Evolutionary conservation across 2,329 filamentous ascomycete species (phyloP), one percentile per base, ranked within the genome.

Genomic region (Verticillium isaacii): DNA sequence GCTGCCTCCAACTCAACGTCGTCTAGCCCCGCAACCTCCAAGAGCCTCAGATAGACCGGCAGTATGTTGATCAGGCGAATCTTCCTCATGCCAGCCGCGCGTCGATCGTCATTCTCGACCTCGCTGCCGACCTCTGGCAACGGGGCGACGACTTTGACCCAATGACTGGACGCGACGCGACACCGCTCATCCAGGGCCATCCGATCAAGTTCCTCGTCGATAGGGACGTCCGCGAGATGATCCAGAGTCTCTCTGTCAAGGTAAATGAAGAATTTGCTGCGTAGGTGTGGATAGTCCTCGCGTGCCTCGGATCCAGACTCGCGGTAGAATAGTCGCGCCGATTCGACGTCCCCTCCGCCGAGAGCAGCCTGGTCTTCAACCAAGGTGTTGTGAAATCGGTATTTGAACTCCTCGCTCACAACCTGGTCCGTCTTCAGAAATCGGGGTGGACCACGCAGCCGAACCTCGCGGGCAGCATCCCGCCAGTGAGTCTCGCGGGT

Each of bases 211-310:
- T 62, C 61, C 17, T 62, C 61, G 52, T 57, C 32, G 57, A n/a
- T 60, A 19, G 61, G 61, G 52, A 52, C 52, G 23, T 17, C 7
- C 7, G 57, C 25, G 19, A 62, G 61, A 32, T 36, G 58, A 39
- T 62, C 25, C 36, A 62, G 59, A 12, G 57, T 45, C 41, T 57
- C 61, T n/a, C 57, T 23, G n/a, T 60, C 61, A 29, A 62, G 37
- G 57, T 56, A 52, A 19, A 62, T 60, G 37, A 62, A 62, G 32
- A 62, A 32, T 3, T 14, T n/a, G 34, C 34, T 36, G 11, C 34
- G 34, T 34, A 57, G 36, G 15, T 57, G 61, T n/a, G 19, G 6
- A 36, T 37, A 54, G 17, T n/a, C 15, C 50, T 57, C 61, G 8
- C 52, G 36, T 32, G 50, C 61, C 54, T 19, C 25, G 37, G 45